Conservation (phyloP, 78 protist species). For the Planoprotostelium fungivorum region DNA sequence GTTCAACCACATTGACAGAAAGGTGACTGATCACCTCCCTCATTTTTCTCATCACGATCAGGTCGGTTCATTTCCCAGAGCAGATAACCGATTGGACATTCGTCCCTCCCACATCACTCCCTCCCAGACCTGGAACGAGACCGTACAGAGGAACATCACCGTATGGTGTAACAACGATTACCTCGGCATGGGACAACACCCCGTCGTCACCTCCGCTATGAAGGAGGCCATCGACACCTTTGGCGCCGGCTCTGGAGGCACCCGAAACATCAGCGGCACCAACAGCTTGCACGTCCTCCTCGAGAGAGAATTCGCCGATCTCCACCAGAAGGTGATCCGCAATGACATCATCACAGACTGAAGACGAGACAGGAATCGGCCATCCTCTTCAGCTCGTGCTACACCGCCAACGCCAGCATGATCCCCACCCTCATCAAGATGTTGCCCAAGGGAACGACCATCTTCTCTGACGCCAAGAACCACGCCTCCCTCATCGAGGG, state of each 20-base stretch:
- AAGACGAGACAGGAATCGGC: not conserved
- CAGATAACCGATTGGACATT: not conserved
- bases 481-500: slow-evolving; percentile 92
- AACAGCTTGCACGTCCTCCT: slow-evolving; percentile 60
- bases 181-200: slow-evolving; percentile 81
- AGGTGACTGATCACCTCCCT: not conserved
- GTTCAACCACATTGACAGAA: not conserved
- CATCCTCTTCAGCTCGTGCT: slow-evolving; percentile 71
- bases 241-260: slow-evolving; percentile 94
- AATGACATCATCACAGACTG: not conserved
- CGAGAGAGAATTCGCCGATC: slow-evolving; percentile 78
- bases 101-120: not conserved
- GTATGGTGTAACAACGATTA: slow-evolving; percentile 94
- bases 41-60: no score
- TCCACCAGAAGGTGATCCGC: slow-evolving; percentile 56
- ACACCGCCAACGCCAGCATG: slow-evolving; percentile 85
- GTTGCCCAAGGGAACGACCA: slow-evolving; percentile 58
- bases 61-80: not conserved
- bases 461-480: slow-evolving; percentile 80
- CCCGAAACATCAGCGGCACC: slow-evolving; percentile 90
- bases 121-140: slow-evolving; percentile 3
- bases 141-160: slow-evolving; percentile 28
- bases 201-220: slow-evolving; percentile 57
- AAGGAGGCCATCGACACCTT: slow-evolving; percentile 45
- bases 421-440: slow-evolving; percentile 63